Evolutionary conservation across 345 rosid genomes (phyloP), one percentile per base, ranked within the genome.

Genomic region (Arabis hirsuta): DNA sequence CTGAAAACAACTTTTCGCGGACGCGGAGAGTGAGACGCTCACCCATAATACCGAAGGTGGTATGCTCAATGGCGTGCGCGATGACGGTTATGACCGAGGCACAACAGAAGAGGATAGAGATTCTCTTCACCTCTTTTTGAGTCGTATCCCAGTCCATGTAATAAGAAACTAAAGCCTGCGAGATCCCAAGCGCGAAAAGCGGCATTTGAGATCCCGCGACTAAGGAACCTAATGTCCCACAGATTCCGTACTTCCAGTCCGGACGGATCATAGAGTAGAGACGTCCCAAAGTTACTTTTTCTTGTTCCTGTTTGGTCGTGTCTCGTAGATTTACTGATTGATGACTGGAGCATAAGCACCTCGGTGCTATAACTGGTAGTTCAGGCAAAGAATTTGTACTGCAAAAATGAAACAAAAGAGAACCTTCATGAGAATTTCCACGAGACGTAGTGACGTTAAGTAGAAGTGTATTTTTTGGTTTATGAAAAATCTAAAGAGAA

Each of bases 71-170:
- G 69, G 83, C 75, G 72, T 91, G 87, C 19, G 84, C 78, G 7
- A 84, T 80, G 62, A 91, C 83, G 3, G 96, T 82, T 20, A 90
- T 0, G 26, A 84, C 81, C 9, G 99, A 84, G 45, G 77, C 97
- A 47, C 89, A 80, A 52, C 84, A 79, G 48, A 95, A 95, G 43
- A 95, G 74, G 72, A 81, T 78, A 51, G 91, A 55, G 50, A 95
- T 91, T 67, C 82, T 88, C 85, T 84, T 90, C 47, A 95, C 85
- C 82, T 95, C 99, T 2, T 36, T 79, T 47, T 76, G 70, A 3
- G 99, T 90, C 13, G 88, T 86, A 9, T 90, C 96, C 99, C 99
- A 95, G 68, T 86, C 99, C 96, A 87, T 86, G 85, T 95, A 95
- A 71, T 74, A 88, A 55, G 99, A 59, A 47, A 95, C 97, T 57